These are phyloP conservation scores for Hirschfeldia incana DNA, from an alignment of 345 rosid genomes.

Conservation along the genomic window DNA sequence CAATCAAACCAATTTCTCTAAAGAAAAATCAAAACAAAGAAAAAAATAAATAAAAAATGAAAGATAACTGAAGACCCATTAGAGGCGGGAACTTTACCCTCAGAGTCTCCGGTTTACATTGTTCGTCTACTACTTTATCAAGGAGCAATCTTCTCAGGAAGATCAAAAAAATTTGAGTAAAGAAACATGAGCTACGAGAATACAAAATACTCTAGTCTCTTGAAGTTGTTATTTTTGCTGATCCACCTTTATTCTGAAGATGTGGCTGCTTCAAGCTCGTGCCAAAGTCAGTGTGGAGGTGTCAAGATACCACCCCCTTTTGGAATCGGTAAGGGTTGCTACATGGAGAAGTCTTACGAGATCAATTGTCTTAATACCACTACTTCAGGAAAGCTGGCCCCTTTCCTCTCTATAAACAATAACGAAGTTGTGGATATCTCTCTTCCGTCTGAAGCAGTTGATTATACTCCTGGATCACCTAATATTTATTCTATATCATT, in stretches of 20 bases:
- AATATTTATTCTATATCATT: neutral
- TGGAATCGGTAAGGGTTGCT: neutral
- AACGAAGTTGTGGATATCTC: neutral
- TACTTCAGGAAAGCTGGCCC: neutral
- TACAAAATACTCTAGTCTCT: neutral
- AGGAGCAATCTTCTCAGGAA: neutral
- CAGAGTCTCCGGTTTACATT: slow-evolving; percentile 9
- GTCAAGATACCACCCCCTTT: slow-evolving; percentile 34
- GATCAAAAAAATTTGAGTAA: neutral
- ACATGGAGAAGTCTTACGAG: neutral
- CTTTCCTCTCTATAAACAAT: neutral
- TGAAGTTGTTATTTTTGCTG: neutral
- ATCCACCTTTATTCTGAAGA: slow-evolving; percentile 1
- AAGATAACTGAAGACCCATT: neutral
- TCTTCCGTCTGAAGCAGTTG: neutral
- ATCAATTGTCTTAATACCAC: neutral
- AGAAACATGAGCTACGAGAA: slow-evolving; percentile 17
- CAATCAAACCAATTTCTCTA: too few relatives aligned
- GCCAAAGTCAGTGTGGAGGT: slow-evolving; percentile 33
- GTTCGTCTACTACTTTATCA: neutral
- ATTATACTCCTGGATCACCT: too few relatives aligned
- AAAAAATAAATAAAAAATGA: too few relatives aligned
- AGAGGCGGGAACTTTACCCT: neutral
- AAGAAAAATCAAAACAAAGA: too few relatives aligned
- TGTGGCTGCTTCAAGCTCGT: slow-evolving; percentile 13